Evolutionary conservation across 352 stramenopile genomes (phyloP).

Genomic region (Phytophthora europaea): DNA sequence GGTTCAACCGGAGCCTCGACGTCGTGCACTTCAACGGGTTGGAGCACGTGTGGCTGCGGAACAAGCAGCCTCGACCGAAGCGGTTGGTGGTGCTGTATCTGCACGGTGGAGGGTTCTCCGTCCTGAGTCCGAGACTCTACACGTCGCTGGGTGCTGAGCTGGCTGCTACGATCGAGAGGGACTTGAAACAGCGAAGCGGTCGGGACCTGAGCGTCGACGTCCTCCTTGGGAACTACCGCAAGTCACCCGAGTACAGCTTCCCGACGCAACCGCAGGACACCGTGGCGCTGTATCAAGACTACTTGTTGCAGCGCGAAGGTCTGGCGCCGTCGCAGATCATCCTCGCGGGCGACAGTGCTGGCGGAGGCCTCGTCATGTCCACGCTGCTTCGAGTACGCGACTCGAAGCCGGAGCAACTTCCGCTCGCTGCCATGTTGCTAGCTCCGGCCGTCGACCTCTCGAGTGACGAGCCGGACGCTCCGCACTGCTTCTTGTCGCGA

Average conservation of each 20-base stretch:
- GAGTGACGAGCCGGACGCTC: slow-evolving; percentile 25
- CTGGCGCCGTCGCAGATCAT: slow-evolving; percentile 50
- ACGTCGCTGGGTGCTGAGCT: slow-evolving; percentile 41
- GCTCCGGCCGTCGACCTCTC: slow-evolving; percentile 47
- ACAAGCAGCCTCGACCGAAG: slow-evolving; percentile 5
- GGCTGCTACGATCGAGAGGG: slow-evolving; percentile 24
- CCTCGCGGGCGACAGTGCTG: slow-evolving; percentile 59
- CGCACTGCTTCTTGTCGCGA: slow-evolving; percentile 32
- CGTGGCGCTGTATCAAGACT: slow-evolving; percentile 48
- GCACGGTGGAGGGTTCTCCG: slow-evolving; percentile 55
- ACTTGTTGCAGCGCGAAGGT: slow-evolving; percentile 40
- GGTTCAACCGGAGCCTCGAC: slow-evolving; percentile 29
- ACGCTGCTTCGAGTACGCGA: slow-evolving; percentile 53
- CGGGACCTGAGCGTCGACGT: slow-evolving; percentile 39
- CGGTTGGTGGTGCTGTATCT: slow-evolving; percentile 51
- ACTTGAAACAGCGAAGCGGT: slow-evolving; percentile 14
- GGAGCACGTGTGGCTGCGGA: slow-evolving; percentile 56
- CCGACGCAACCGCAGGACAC: slow-evolving; percentile 47
- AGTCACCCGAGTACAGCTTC: slow-evolving; percentile 53
- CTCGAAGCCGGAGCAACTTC: slow-evolving; percentile 13
- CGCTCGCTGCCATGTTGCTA: slow-evolving; percentile 42
- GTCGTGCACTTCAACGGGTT: slow-evolving; percentile 47
- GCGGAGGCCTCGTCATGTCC: slow-evolving; percentile 57
- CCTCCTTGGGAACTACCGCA: slow-evolving; percentile 64
- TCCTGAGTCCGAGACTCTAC: slow-evolving; percentile 55